Evolutionary conservation across 768 basidiomycete species (phyloP), one percentile per base, ranked within the genome.

Genomic region (Daedalea quercina): DNA sequence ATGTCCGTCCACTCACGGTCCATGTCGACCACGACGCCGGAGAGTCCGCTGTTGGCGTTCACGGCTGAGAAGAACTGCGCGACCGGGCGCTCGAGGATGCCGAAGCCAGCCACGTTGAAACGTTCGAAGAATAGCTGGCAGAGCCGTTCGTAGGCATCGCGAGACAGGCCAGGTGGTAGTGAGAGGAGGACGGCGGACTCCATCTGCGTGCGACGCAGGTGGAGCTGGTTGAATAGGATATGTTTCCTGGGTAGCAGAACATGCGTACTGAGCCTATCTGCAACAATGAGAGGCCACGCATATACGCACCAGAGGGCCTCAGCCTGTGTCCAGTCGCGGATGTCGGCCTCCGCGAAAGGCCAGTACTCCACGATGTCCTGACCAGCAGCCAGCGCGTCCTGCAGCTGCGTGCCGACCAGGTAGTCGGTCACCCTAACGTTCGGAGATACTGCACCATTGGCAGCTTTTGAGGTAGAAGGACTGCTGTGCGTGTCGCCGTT

Each of bases 111-210:
- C 24, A 87, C 85, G 63, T 94, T 93, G 78, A 94, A 90, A 23
- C 89, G 85, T 64, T 95, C 93, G 61, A 96, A 96, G 70, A 94
- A 90, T 35, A 90, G 76, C 62, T 87, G 90, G 60, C 85, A 87
- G 60, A 87, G 77, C 42, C 76, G 76, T 64, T 94, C 89, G 66
- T 86, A 79, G 9, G 80, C 76, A 34, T 73, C 70, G 49, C 87
- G 78, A 23, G 88, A 78, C 20, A 90, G 77, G 26, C 81, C 79
- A 0, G 84, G 69, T 3, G 76, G 70, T 51, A 94, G 74, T 35
- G 85, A 82, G 53, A 94, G 76, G 28, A 94, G 76, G 51, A 91
- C 80, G 1, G 91, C 90, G 17, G 89, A 93, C 65, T 94, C 90
- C 64, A 94, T 93, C 60, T 90, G 90, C 7, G 80, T 80, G 51